Base-by-base conservation (phyloP, 306 rosid species). In the Cucurbita moschata region DNA sequence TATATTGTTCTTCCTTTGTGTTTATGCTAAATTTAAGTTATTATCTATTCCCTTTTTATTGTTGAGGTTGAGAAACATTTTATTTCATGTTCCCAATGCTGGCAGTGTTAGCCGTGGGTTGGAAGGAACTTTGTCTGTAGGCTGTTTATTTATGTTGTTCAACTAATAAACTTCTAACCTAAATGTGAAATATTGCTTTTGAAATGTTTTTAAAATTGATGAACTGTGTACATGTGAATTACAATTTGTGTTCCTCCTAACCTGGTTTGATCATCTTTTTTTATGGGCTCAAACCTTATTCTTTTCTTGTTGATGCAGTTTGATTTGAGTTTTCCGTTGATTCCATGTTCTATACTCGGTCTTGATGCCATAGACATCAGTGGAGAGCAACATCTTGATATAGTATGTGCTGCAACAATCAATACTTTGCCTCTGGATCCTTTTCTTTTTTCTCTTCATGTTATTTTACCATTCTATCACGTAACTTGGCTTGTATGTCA, bases 321-420 rank as follows among this genome's bases (percentile, higher is more conserved):
- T 83, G 98, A 92, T 84, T 84, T 92, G 64, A 92, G 96, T 80
- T 92, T 92, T 82, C 98, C 98, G 54, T 78, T 82, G 68, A 86
- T 90, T 70, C 89, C 85, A 56, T 92, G 98, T 75, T 92, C 98
- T 43, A 80, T 92, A 57, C 98, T 92, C 86, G 90, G 96, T 84
- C 80, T 92, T 75, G 96, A 92, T 77, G 87, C 96, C 16, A 80
- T 87, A 86, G 98, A 92, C 77, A 83, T 92, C 66, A 92, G 96
- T 60, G 98, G 98, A 80, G 96, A 92, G 88, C 88, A 82, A 74
- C 96, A 92, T 79, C 81, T 84, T 80, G 98, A 92, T 80, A 88
- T 92, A 69, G 98, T 92, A 90, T 54, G 92, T 82, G 68, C 79
- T 67, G 72, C 72, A 67, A 67, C 42, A 38, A 46, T 67, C 37